Percentiles rank a stretch among this genome's conserved stretches.
Evolutionary conservation across 1,284 basidiomycete genomes (phyloP).

Genomic region (Fomitopsis pinicola): DNA sequence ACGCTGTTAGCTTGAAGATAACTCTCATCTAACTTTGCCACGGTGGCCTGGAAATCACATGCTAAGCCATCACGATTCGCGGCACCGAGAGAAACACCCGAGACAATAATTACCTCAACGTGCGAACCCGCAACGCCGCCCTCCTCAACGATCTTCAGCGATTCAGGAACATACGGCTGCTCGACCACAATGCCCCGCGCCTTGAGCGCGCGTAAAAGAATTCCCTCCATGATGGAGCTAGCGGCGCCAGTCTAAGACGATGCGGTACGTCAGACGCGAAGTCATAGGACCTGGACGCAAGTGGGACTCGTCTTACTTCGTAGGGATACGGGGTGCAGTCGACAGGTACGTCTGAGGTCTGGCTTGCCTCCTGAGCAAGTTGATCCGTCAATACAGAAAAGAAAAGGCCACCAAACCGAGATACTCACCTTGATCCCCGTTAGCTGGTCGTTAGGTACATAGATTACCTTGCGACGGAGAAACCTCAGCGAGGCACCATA

Average conservation of each 20-base stretch:
- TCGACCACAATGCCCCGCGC: constrained; percentile 1
- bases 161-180: constrained; percentile 7
- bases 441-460: constrained; percentile 1
- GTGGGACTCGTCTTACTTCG: neutral
- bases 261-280: neutral
- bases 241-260: neutral
- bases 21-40: neutral
- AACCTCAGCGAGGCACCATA: too few relatives aligned
- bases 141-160: neutral
- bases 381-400: neutral
- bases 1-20: neutral
- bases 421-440: constrained; percentile 3
- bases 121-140: neutral
- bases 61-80: neutral
- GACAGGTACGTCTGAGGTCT: neutral
- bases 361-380: neutral
- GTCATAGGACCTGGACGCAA: neutral
- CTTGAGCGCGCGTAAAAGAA: constrained; percentile 1
- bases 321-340: neutral
- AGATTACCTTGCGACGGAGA: neutral
- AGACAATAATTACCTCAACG: neutral
- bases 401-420: neutral
- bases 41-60: neutral
- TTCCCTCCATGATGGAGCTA: constrained; percentile 7
- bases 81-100: neutral